A percentile compares a stretch with the other conserved stretches of the same genome.
phyloP scores from a whole-genome alignment of 2,329 filamentous ascomycete genomes.

The Nectriaceae sp. region DNA sequence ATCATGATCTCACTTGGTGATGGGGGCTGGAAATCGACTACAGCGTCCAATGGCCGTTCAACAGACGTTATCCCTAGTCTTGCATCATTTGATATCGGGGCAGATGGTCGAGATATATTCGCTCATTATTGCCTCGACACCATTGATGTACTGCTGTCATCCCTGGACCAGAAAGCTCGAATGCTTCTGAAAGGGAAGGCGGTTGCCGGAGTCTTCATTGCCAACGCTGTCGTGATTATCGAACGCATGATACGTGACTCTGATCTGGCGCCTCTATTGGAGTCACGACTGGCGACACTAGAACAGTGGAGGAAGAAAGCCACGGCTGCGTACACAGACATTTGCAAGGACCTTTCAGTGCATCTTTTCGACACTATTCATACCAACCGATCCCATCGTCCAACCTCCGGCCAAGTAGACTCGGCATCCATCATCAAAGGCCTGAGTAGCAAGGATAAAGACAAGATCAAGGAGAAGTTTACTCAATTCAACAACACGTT shows the following conservation, averaged over 20 bases:
- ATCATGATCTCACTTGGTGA: slow-evolving; percentile 92
- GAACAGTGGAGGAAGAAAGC: slow-evolving; percentile 89
- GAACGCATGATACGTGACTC: slow-evolving; percentile 83
- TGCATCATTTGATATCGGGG: slow-evolving; percentile 81
- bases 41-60: slow-evolving; percentile 53
- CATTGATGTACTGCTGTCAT: slow-evolving; percentile 75
- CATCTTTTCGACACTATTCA: slow-evolving; percentile 90
- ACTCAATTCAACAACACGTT: slow-evolving; percentile 87
- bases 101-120: slow-evolving; percentile 85
- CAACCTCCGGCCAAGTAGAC: slow-evolving; percentile 75
- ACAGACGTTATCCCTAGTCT: slow-evolving; percentile 70
- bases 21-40: slow-evolving; percentile 75
- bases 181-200: slow-evolving; percentile 75
- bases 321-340: slow-evolving; percentile 76
- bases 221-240: slow-evolving; percentile 82
- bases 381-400: slow-evolving; percentile 74
- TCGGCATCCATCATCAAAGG: slow-evolving; percentile 82
- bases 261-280: slow-evolving; percentile 73
- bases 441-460: slow-evolving; percentile 86
- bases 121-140: slow-evolving; percentile 89
- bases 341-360: slow-evolving; percentile 85
- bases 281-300: slow-evolving; percentile 64
- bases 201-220: slow-evolving; percentile 83
- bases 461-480: slow-evolving; percentile 96
- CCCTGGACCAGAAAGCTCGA: slow-evolving; percentile 74